These are phyloP conservation scores for Verticillium nubilum DNA, from an alignment of 2,329 filamentous ascomycete species.

Conservation along the genomic window DNA sequence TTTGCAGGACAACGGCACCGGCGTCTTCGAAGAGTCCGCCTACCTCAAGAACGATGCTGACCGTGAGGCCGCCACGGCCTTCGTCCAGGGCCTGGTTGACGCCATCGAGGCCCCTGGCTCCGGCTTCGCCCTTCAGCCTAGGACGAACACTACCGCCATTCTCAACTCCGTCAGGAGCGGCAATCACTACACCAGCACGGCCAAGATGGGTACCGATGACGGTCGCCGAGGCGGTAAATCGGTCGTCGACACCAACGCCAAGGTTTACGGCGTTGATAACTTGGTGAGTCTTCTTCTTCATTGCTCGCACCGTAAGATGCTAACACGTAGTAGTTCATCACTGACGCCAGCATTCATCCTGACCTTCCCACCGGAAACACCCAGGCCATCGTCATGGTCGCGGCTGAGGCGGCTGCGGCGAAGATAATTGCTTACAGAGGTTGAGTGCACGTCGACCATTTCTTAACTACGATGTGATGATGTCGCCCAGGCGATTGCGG, in stretches of 20 bases:
- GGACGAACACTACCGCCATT: constrained; percentile 14
- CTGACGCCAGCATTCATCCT: constrained; percentile 24
- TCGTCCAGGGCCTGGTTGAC: constrained; percentile 19
- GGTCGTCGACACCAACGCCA: constrained; percentile 25
- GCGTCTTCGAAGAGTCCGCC: constrained; percentile 32
- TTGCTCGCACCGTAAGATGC: too few relatives aligned
- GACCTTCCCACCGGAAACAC: constrained; percentile 21
- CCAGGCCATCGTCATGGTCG: constrained; percentile 19
- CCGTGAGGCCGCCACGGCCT: constrained; percentile 18
- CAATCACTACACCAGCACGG: constrained; percentile 23
- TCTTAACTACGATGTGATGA: too few relatives aligned
- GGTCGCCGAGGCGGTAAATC: constrained; percentile 17
- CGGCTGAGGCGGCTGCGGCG: constrained; percentile 17
- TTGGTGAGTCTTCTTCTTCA: constrained; percentile 15
- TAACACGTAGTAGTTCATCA: constrained; percentile 7
- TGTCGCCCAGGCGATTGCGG: too few relatives aligned
- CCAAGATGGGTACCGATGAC: constrained; percentile 22
- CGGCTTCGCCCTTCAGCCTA: constrained; percentile 13
- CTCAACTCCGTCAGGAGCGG: constrained; percentile 19
- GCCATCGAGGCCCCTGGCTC: constrained; percentile 10
- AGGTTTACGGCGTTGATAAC: constrained; percentile 23
- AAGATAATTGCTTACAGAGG: constrained; percentile 10
- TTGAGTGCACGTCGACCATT: too few relatives aligned
- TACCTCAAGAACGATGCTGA: constrained; percentile 27
- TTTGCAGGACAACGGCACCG: constrained; percentile 31